Percentiles rank a stretch among this genome's conserved stretches.
Evolutionary conservation across 345 rosid species (phyloP).

Genomic region (Euphorbia peplus): DNA sequence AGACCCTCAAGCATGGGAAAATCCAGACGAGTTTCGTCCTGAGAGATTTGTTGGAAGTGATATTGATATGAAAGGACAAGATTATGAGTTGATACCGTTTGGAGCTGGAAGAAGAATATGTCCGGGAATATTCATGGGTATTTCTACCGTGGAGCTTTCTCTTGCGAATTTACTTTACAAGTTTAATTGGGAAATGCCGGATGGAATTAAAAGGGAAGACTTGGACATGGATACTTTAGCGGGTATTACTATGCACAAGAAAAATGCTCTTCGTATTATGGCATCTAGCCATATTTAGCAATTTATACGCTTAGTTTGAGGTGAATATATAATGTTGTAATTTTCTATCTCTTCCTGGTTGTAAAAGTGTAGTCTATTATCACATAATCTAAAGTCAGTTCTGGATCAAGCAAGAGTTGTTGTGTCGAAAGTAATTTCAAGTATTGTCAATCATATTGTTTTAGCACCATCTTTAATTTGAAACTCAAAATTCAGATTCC

Average conservation of each 20-base stretch:
- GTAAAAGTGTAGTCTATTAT: too few relatives aligned
- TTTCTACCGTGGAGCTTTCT: constrained; percentile 6
- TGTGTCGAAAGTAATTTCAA: too few relatives aligned
- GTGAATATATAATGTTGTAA: too few relatives aligned
- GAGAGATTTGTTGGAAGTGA: constrained; percentile 29
- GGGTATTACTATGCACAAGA: constrained; percentile 7
- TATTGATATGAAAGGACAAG: constrained; percentile 22
- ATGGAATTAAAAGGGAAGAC: not conserved
- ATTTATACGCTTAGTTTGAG: too few relatives aligned
- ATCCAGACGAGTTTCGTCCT: constrained; percentile 16
- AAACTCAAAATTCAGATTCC: too few relatives aligned
- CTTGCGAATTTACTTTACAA: constrained; percentile 16
- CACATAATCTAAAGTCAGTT: too few relatives aligned
- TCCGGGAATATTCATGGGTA: constrained; percentile 26
- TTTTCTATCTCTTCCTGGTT: too few relatives aligned
- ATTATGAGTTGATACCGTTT: constrained; percentile 28
- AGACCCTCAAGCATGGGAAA: constrained; percentile 37
- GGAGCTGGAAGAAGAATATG: constrained; percentile 36
- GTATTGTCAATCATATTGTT: too few relatives aligned
- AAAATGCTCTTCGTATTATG: not conserved
- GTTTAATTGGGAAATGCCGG: constrained; percentile 15
- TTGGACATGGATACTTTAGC: constrained; percentile 1
- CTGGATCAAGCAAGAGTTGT: too few relatives aligned
- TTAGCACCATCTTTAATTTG: too few relatives aligned
- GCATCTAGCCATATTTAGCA: not conserved